Evolutionary conservation across 108 stramenopile species (phyloP), one percentile per base, ranked within the genome.

Genomic region (Nannochloropsis salina): DNA sequence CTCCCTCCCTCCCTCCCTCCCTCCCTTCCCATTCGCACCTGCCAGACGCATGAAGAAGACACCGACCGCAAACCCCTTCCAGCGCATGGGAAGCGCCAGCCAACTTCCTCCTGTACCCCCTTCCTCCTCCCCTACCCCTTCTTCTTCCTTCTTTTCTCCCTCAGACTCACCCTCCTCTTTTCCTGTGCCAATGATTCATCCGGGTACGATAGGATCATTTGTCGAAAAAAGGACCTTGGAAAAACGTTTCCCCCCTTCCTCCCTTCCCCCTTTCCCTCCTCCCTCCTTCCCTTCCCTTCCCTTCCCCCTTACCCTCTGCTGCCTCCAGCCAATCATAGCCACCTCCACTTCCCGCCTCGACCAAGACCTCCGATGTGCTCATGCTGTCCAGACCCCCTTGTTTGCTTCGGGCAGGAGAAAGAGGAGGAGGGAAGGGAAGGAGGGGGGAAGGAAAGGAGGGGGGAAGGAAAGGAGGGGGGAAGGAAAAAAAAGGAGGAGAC

Each of bases 251-350:
- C 10, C 12, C 15, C 4, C n/a, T 6, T 6, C 61, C n/a, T 74
- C 61, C n/a, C 61, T n/a, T 6, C 61, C 8, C 6, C n/a, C 61
- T n/a, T 74, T 74, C 6, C 61, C 61, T 74, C 61, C 61, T n/a
- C n/a, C 61, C 61, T 74, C 61, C 61, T n/a, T 74, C 61, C 61
- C 61, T 74, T n/a, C 61, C 61, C n/a, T 10, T 51, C 47, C 47
- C 47, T 51, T 15, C 47, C 47, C 15, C 47, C 15, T 15, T 51
- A 51, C 47, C 47, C 15, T 51, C 47, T 51, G 47, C 47, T 15
- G 47, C 47, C 15, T 51, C 47, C 12, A 51, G 47, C 47, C 47
- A 51, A 15, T 51, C 47, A 15, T 51, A 51, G 10, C 47, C 47
- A 51, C 47, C 47, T 10, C 47, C 47, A 15, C 15, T 15, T 12